Evolutionary conservation across 331 rosid species (phyloP), one percentile per base, ranked within the genome.

Genomic region (Arachis monticola): DNA sequence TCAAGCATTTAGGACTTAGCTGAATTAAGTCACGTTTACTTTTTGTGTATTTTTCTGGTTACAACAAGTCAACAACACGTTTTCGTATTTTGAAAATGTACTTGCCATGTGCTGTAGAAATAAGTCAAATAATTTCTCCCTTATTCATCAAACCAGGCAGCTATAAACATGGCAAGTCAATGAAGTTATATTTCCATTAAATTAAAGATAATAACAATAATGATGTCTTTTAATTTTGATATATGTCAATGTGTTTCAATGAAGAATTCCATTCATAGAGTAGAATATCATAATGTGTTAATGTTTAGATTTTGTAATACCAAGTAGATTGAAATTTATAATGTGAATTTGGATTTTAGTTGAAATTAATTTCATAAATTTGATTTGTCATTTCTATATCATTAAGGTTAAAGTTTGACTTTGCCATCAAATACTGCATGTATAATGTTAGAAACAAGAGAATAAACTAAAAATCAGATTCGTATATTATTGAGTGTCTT

Each of bases 61-160:
- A 6, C 10, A 46, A 46, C 10, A 46, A 46, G 5, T 4, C 10
- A 46, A 46, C 10, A 46, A 46, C 10, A 46, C 8, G 10, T 7
- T 68, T 13, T 35, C 57, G 61, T 12, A 14, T 10, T 35, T 35
- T 40, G 40, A 40, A 50, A 77, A 77, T 61, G 53, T 55, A 64
- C 27, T 56, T 64, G 67, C n/a, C 72, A 70, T 10, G 61, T 64
- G 46, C 60, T 1, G 4, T 1, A 14, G 3, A 1, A 35, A 35
- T 35, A 13, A 55, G 52, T 53, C 77, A 78, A 70, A 51, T 41
- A 30, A 47, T 32, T 62, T 64, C 42, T 70, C 8, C 3, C 27
- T 22, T 0, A 69, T 4, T 6, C 12, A 10, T 12, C 1, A 9
- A 45, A 7, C 8, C 50, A 69, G 55, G 27, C n/a, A 50, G 0